Percentiles rank a stretch among this genome's conserved stretches.
Conservation (phyloP, 108 stramenopile genomes). For the Discostella stelligeroides region DNA sequence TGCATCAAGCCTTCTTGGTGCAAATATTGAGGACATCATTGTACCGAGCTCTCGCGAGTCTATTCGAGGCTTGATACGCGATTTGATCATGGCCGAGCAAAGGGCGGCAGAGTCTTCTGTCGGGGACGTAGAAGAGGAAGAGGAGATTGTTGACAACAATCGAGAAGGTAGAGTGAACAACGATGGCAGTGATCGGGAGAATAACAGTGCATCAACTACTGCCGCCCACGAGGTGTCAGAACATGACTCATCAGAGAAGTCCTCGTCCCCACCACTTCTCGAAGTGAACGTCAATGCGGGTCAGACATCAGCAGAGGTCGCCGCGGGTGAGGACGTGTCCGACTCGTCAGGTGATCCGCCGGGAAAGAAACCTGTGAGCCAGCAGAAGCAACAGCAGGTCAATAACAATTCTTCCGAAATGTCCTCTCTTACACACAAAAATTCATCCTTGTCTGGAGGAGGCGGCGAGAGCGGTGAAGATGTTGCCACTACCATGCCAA, state of each 20-base stretch:
- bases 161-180: background rate
- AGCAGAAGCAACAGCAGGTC: background rate
- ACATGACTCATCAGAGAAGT: slow-evolving; percentile 9
- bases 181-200: slow-evolving; percentile 6
- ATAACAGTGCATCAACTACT: slow-evolving; percentile 10
- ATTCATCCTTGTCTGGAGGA: slow-evolving; percentile 16
- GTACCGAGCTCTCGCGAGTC: slow-evolving; percentile 63
- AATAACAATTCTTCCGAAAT: slow-evolving; percentile 3
- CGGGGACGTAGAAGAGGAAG: slow-evolving; percentile 4
- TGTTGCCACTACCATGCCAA: slow-evolving; percentile 7
- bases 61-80: slow-evolving; percentile 56
- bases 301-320: slow-evolving; percentile 16
- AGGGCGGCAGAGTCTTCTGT: slow-evolving; percentile 8
- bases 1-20: slow-evolving; percentile 61
- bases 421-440: slow-evolving; percentile 27
- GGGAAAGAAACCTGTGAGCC: slow-evolving; percentile 13
- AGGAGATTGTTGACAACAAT: slow-evolving; percentile 1
- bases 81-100: slow-evolving; percentile 47
- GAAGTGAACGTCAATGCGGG: slow-evolving; percentile 34
- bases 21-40: slow-evolving; percentile 59
- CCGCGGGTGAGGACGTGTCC: slow-evolving; percentile 36
- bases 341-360: slow-evolving; percentile 25
- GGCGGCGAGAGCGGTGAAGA: slow-evolving; percentile 7
- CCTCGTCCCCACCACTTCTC: slow-evolving; percentile 13
- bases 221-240: slow-evolving; percentile 11